phyloP scores from a whole-genome alignment of 495 filamentous ascomycete genomes.

The Penicillium cosmopolitanum region DNA sequence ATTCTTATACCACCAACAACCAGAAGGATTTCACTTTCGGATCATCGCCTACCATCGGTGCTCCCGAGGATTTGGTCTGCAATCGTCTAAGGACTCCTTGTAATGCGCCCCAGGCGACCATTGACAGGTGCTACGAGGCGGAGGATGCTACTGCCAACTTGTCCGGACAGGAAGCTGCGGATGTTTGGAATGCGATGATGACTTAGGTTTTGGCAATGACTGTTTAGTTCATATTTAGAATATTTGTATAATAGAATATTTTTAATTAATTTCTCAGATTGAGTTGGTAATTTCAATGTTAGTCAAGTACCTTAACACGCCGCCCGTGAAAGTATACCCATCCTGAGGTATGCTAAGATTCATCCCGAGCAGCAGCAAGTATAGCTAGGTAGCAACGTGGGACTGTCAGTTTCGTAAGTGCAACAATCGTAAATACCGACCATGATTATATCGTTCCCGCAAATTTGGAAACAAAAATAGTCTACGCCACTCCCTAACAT shows the following conservation, averaged over 20 bases:
- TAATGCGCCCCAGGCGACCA: conserved; percentile 49
- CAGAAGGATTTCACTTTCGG: conserved; percentile 60
- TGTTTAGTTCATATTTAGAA: neutral
- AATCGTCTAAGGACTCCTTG: conserved; percentile 54
- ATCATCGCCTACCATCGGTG: conserved; percentile 56
- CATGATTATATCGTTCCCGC: too few species aligned
- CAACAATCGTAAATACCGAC: too few species aligned
- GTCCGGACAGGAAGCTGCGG: conserved; percentile 58
- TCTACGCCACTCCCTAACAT: too few species aligned
- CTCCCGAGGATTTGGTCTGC: conserved; percentile 62
- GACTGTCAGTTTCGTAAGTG: too few species aligned
- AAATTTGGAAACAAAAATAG: too few species aligned
- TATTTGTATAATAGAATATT: neutral
- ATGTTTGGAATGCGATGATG: conserved; percentile 56
- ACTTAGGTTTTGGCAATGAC: neutral
- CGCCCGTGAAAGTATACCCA: too few species aligned
- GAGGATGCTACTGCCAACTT: conserved; percentile 40
- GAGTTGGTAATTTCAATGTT: too few species aligned
- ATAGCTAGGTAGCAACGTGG: too few species aligned
- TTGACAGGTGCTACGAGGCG: conserved; percentile 51
- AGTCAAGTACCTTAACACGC: too few species aligned
- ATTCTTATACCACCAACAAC: conserved; percentile 55
- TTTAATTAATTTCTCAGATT: neutral
- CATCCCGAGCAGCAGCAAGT: too few species aligned
- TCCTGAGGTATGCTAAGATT: too few species aligned